phyloP scores from a whole-genome alignment of 2,329 filamentous ascomycete species.

The Colletotrichum lini region DNA sequence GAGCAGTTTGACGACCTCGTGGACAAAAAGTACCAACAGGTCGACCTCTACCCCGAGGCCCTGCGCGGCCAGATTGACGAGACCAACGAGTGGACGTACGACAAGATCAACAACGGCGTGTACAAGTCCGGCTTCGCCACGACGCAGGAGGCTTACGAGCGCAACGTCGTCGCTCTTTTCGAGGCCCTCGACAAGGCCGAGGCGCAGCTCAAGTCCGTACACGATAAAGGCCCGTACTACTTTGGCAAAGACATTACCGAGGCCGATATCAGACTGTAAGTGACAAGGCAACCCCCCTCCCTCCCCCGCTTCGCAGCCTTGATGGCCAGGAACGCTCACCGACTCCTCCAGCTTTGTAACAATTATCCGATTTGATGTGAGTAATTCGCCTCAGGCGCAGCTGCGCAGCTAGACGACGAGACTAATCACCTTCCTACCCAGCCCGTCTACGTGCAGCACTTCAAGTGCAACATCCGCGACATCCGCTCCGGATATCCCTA shows the following conservation, averaged over 20 bases:
- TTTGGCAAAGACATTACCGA: conserved; percentile 85
- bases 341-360: conserved; percentile 69
- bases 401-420: not conserved
- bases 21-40: conserved; percentile 68
- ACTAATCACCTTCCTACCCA: conserved; percentile 43
- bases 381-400: conserved; percentile 39
- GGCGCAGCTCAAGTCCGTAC: conserved; percentile 69
- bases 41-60: conserved; percentile 77
- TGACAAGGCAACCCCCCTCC: conserved; percentile 34
- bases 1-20: conserved; percentile 79
- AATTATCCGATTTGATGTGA: conserved; percentile 78
- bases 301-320: not conserved
- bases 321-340: conserved; percentile 2
- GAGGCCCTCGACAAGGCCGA: conserved; percentile 83
- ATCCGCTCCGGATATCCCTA: conserved; percentile 87
- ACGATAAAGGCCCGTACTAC: conserved; percentile 74
- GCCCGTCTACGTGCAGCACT: conserved; percentile 87
- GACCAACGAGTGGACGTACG: conserved; percentile 86
- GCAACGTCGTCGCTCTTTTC: conserved; percentile 80
- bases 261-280: conserved; percentile 81
- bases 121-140: conserved; percentile 88
- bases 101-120: conserved; percentile 79
- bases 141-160: conserved; percentile 85
- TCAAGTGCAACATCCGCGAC: conserved; percentile 89
- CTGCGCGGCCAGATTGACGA: conserved; percentile 81